A percentile compares a stretch with the other conserved stretches of the same genome.
Evolutionary conservation across 768 basidiomycete species (phyloP).

Genomic region (Phlegmacium glaucopus): DNA sequence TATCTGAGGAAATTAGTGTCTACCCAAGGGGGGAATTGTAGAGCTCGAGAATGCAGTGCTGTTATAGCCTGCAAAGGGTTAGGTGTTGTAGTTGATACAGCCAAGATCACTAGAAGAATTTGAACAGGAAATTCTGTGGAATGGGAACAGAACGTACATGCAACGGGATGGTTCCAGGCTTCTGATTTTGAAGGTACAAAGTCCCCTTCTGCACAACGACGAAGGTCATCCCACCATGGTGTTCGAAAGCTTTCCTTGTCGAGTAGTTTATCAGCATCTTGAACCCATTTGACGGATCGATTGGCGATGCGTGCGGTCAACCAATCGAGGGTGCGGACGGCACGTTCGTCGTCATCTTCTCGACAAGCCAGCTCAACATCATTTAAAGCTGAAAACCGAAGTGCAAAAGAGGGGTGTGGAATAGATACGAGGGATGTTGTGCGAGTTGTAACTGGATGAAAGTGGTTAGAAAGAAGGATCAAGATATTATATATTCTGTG

Average conservation of each 20-base stretch:
- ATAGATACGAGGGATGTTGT: slow-evolving; percentile 71
- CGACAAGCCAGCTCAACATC: slow-evolving; percentile 72
- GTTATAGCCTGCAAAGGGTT: slow-evolving; percentile 82
- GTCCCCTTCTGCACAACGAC: slow-evolving; percentile 74
- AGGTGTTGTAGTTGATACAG: slow-evolving; percentile 76
- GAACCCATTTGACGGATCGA: slow-evolving; percentile 67
- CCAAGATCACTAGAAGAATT: slow-evolving; percentile 61
- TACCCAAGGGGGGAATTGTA: slow-evolving; percentile 80
- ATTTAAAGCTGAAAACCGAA: slow-evolving; percentile 74
- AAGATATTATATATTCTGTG: slow-evolving; percentile 2
- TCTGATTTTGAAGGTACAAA: slow-evolving; percentile 67
- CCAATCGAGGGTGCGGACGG: slow-evolving; percentile 83
- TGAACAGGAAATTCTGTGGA: slow-evolving; percentile 2
- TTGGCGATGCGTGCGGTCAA: slow-evolving; percentile 67
- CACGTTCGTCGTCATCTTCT: slow-evolving; percentile 78
- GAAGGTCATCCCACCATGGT: slow-evolving; percentile 89
- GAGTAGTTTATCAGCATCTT: slow-evolving; percentile 49
- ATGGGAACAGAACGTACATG: slow-evolving; percentile 49
- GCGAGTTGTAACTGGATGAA: slow-evolving; percentile 66
- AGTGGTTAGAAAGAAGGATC: slow-evolving; percentile 1
- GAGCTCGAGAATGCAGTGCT: slow-evolving; percentile 59
- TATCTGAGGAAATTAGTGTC: slow-evolving; percentile 69
- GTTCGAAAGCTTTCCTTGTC: slow-evolving; percentile 47
- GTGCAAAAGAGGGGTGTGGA: slow-evolving; percentile 65
- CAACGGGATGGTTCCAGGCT: slow-evolving; percentile 86